Percentiles rank a stretch among this genome's conserved stretches.
phyloP scores from a whole-genome alignment of 805 yeast genomes.

The Monosporozyma aquatica region DNA sequence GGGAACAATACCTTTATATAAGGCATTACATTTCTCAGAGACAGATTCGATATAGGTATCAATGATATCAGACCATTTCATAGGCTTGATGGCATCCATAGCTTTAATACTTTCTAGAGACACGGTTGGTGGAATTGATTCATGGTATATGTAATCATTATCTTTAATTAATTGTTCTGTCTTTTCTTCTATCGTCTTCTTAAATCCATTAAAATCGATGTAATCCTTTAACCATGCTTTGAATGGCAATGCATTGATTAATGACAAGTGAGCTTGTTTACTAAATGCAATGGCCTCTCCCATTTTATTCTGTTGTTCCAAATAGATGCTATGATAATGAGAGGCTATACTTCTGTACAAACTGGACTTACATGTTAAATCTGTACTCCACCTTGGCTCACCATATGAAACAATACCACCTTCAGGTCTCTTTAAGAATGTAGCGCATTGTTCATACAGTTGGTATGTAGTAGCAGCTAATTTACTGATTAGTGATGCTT shows the following conservation, averaged over 20 bases:
- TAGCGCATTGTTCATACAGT: conserved; percentile 45
- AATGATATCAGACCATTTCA: conserved; percentile 59
- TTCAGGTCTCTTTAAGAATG: conserved; percentile 35
- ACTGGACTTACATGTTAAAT: conserved; percentile 41
- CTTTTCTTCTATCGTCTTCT: conserved; percentile 31
- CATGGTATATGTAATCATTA: conserved; percentile 85
- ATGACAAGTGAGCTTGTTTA: conserved; percentile 40
- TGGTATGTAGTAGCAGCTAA: conserved; percentile 55
- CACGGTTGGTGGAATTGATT: conserved; percentile 49
- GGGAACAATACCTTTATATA: conserved; percentile 77
- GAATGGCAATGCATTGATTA: conserved; percentile 23
- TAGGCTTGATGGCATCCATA: conserved; percentile 55
- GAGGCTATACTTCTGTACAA: conserved; percentile 53
- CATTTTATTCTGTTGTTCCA: conserved; percentile 47
- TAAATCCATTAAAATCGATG: conserved; percentile 28
- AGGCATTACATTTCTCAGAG: conserved; percentile 35
- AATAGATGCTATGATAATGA: conserved; percentile 47
- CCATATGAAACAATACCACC: conserved; percentile 30
- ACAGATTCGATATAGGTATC: conserved; percentile 31
- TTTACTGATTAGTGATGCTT: conserved; percentile 66
- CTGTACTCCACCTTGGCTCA: conserved; percentile 42
- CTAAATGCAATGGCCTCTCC: conserved; percentile 73
- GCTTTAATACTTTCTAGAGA: conserved; percentile 31
- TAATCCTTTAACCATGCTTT: conserved; percentile 29
- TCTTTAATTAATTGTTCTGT: conserved; percentile 52